Evolutionary conservation across 179 eudicot genomes (phyloP).

Genomic region (Vitellaria paradoxa): DNA sequence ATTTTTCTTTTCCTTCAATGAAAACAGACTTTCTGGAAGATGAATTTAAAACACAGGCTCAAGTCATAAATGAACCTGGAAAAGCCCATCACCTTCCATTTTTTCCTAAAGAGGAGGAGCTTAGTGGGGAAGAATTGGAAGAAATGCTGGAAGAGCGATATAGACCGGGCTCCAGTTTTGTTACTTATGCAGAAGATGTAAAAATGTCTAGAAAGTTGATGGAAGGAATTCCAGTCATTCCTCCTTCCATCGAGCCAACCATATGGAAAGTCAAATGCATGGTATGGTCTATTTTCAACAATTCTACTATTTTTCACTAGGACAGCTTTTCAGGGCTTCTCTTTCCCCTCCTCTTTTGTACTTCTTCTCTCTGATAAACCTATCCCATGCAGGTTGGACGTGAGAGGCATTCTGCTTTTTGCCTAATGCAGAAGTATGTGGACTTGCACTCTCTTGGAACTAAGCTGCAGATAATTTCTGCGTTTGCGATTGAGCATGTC

Average conservation of each 20-base stretch:
- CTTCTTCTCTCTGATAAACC: conserved; percentile 11
- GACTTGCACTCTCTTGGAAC: conserved; percentile 65
- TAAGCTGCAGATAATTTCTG: conserved; percentile 79
- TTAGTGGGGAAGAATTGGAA: conserved; percentile 80
- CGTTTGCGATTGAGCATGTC: conserved; percentile 73
- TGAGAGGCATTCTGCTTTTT: conserved; percentile 82
- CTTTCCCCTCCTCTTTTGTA: not conserved
- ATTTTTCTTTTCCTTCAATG: conserved; percentile 5
- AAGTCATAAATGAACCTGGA: conserved; percentile 42
- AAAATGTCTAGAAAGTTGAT: conserved; percentile 37
- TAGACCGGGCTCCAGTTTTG: conserved; percentile 59
- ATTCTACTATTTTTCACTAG: not conserved
- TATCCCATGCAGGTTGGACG: conserved; percentile 71
- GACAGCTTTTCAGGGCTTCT: not conserved
- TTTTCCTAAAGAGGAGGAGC: conserved; percentile 80
- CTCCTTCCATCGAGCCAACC: conserved; percentile 52
- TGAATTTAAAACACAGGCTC: conserved; percentile 34
- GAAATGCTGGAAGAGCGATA: conserved; percentile 73
- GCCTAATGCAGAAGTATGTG: conserved; percentile 85
- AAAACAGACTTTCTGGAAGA: conserved; percentile 57
- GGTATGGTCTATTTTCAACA: conserved; percentile 35
- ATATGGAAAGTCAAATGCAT: conserved; percentile 98
- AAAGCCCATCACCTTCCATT: conserved; percentile 46
- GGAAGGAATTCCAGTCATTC: conserved; percentile 29
- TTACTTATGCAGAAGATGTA: conserved; percentile 72